phyloP scores from a whole-genome alignment of 176 grass and related monocot genomes.

The Oryza glumipatula region DNA sequence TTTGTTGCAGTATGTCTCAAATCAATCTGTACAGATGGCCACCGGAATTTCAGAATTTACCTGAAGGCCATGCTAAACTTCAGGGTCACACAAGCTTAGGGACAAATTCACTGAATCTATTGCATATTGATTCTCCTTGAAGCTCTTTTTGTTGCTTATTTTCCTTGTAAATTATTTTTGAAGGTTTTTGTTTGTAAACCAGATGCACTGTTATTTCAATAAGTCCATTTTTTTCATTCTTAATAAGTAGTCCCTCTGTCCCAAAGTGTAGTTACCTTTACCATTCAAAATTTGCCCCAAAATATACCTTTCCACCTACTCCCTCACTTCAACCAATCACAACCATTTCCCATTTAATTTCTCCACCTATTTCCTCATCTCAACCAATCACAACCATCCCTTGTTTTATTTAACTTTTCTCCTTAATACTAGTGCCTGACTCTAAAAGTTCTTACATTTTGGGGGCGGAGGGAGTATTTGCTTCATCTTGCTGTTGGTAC shows the following conservation, averaged over 20 bases:
- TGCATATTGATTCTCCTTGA: neutral
- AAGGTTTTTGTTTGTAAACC: slow-evolving; percentile 10
- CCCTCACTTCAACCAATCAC: too few relatives aligned
- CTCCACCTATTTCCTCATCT: too few relatives aligned
- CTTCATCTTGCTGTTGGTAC: slow-evolving; percentile 18
- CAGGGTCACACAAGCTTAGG: slow-evolving; percentile 3
- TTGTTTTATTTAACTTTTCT: too few relatives aligned
- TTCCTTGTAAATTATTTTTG: slow-evolving; percentile 8
- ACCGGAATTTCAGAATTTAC: slow-evolving; percentile 15
- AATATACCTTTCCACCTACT: too few relatives aligned
- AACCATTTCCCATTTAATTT: too few relatives aligned
- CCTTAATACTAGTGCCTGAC: too few relatives aligned
- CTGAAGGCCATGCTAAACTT: slow-evolving; percentile 11
- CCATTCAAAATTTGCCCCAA: too few relatives aligned
- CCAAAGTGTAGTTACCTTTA: too few relatives aligned
- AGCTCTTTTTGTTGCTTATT: slow-evolving; percentile 1
- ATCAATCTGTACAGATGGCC: slow-evolving; percentile 15
- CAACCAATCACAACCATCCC: too few relatives aligned
- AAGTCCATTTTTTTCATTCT: neutral
- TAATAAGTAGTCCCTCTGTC: neutral
- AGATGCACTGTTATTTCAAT: neutral
- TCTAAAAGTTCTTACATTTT: too few relatives aligned
- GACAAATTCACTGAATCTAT: neutral
- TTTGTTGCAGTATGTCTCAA: neutral
- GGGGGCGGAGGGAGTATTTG: neutral